phyloP scores from a whole-genome alignment of 2,329 filamentous ascomycete species.

The Aaosphaeria arxii region DNA sequence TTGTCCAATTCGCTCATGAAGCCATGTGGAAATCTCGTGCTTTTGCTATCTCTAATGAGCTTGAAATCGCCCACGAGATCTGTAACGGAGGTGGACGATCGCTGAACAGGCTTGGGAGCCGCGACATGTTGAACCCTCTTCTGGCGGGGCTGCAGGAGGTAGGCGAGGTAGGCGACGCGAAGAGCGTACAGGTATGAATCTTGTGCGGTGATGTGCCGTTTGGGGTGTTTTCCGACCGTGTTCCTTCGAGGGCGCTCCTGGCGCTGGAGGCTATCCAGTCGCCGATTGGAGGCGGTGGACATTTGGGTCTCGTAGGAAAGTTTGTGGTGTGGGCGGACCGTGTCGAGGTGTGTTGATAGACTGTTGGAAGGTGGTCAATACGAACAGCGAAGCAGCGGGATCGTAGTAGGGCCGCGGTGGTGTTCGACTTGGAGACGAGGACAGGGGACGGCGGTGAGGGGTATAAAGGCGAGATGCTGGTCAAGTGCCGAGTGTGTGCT shows the following conservation, averaged over 20 bases:
- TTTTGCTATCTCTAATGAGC: constrained; percentile 64
- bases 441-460: too few relatives aligned
- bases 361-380: too few relatives aligned
- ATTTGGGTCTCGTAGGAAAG: constrained; percentile 10
- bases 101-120: constrained; percentile 59
- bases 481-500: too few relatives aligned
- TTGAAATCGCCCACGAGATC: constrained; percentile 88
- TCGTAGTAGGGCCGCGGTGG: constrained; percentile 7
- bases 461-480: too few relatives aligned
- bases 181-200: constrained; percentile 92
- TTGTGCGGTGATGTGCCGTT: constrained; percentile 51
- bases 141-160: constrained; percentile 86
- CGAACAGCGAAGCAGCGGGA: constrained; percentile 2
- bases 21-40: constrained; percentile 67
- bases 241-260: constrained; percentile 40
- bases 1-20: constrained; percentile 72
- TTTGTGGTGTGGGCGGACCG: too few relatives aligned
- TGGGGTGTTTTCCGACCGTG: constrained; percentile 30
- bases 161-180: constrained; percentile 85
- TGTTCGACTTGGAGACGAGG: too few relatives aligned
- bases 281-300: constrained; percentile 27
- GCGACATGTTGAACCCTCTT: constrained; percentile 84
- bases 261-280: constrained; percentile 43
- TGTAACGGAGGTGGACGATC: constrained; percentile 69
- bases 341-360: too few relatives aligned